These are phyloP conservation scores for Micractinium sp. DNA, from an alignment of 139 green algal genomes.

Conservation along the genomic window DNA sequence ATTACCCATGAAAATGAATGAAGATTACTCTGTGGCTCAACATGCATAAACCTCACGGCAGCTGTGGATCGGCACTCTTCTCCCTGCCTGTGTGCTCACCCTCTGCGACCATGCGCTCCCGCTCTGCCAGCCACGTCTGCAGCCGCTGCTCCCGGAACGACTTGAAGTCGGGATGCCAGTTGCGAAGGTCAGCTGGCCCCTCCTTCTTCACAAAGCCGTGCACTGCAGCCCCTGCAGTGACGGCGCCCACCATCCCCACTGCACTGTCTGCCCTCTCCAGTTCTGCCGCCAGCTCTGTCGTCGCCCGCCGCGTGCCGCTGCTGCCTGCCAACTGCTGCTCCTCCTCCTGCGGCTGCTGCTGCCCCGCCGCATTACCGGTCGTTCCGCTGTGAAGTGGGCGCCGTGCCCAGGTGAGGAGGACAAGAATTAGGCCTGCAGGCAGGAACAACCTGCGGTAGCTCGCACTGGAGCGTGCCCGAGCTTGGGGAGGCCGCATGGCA, in stretches of 20 bases:
- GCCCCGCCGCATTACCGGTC: not conserved
- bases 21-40: not conserved
- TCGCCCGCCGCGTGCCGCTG: not conserved
- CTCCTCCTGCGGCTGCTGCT: not conserved
- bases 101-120: not conserved
- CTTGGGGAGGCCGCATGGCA: too few species aligned
- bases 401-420: not conserved
- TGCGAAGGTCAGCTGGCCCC: not conserved
- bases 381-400: not conserved
- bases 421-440: not conserved
- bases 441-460: too few species aligned
- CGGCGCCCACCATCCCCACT: not conserved
- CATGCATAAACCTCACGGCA: not conserved
- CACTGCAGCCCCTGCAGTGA: not conserved
- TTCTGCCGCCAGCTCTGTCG: not conserved
- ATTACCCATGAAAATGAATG: not conserved
- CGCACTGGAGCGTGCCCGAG: too few species aligned
- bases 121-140: slow-evolving; percentile 1
- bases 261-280: not conserved
- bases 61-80: not conserved
- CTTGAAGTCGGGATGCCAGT: slow-evolving; percentile 22
- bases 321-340: not conserved
- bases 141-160: not conserved
- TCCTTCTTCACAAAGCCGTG: slow-evolving; percentile 29
- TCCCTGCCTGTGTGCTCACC: not conserved